Percentiles rank a stretch among this genome's conserved stretches.
Conservation (phyloP, 805 yeast species). For the Maudiozyma bulderi region DNA sequence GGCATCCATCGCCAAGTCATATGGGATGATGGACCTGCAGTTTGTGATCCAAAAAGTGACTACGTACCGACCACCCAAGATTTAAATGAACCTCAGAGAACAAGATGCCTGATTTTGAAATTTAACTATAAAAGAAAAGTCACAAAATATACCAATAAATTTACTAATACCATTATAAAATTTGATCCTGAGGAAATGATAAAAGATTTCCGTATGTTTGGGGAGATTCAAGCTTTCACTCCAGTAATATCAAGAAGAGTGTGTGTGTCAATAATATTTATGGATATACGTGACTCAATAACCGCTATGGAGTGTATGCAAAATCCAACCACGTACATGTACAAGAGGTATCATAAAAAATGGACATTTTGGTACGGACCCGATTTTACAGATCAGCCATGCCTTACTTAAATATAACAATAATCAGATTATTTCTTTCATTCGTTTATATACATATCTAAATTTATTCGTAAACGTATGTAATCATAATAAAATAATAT, state of each 20-base stretch:
- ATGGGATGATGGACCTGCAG: slow-evolving; percentile 29
- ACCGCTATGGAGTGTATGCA: slow-evolving; percentile 43
- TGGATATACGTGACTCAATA: slow-evolving; percentile 51
- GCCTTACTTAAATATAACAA: slow-evolving; percentile 15
- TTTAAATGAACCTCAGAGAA: background rate
- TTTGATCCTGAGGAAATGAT: slow-evolving; percentile 38
- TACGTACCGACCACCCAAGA: background rate
- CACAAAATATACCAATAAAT: background rate
- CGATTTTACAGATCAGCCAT: slow-evolving; percentile 55
- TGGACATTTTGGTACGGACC: slow-evolving; percentile 63
- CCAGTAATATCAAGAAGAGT: slow-evolving; percentile 61
- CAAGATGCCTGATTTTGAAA: slow-evolving; percentile 48
- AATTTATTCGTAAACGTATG: background rate
- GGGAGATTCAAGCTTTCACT: slow-evolving; percentile 49
- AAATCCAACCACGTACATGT: slow-evolving; percentile 27
- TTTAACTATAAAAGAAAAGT: slow-evolving; percentile 12
- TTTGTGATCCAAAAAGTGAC: background rate
- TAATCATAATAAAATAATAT: background rate
- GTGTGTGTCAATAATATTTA: slow-evolving; percentile 51
- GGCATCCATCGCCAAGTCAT: slow-evolving; percentile 41
- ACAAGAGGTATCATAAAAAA: slow-evolving; percentile 36
- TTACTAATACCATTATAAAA: slow-evolving; percentile 31
- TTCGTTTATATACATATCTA: background rate
- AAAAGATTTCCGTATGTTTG: slow-evolving; percentile 46
- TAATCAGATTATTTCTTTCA: background rate